A percentile compares a stretch with the other conserved stretches of the same genome.
Conservation (phyloP, 768 basidiomycete genomes). For the Tulasnella sp. region DNA sequence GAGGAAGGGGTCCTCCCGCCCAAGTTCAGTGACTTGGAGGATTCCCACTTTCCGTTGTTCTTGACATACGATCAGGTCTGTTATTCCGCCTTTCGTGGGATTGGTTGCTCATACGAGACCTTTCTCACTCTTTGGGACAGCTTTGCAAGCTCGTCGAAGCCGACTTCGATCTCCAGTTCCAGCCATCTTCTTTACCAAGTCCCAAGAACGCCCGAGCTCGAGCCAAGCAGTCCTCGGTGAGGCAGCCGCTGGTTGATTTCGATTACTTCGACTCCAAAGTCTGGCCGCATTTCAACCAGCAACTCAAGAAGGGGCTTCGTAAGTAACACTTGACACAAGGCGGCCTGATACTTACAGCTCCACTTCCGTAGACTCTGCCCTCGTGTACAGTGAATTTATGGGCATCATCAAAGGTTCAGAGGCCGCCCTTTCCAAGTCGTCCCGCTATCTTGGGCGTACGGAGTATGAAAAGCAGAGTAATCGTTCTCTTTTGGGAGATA, state of each 20-base stretch:
- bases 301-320: neutral
- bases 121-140: neutral
- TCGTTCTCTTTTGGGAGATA: neutral
- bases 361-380: neutral
- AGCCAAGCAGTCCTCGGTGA: neutral
- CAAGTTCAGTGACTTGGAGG: conserved; percentile 15
- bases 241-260: neutral
- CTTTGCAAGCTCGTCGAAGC: neutral
- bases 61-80: conserved; percentile 20
- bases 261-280: neutral
- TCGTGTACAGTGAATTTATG: conserved; percentile 6
- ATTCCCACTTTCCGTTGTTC: conserved; percentile 21
- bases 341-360: neutral
- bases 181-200: neutral
- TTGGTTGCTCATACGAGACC: too few species aligned
- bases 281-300: neutral
- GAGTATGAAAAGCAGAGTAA: neutral
- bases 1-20: conserved; percentile 15
- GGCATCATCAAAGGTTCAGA: conserved; percentile 59
- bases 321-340: neutral
- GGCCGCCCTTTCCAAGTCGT: conserved; percentile 31
- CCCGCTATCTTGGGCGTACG: neutral
- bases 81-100: neutral
- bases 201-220: too few species aligned
- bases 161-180: neutral